Evolutionary conservation across 164 flowering plant species (phyloP).

Genomic region (Magnolia changhungtana): DNA sequence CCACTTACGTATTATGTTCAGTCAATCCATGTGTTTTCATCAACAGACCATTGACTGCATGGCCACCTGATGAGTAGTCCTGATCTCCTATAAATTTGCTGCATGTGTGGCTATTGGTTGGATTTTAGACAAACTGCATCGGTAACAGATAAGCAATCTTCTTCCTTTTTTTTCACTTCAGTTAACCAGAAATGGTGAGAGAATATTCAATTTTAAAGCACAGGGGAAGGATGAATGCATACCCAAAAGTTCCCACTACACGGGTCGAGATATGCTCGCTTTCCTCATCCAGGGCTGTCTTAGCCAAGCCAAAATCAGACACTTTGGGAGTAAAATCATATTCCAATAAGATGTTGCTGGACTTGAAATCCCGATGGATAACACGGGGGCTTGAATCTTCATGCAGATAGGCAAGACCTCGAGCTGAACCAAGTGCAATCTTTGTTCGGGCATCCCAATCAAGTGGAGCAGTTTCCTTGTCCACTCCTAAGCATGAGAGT

Average conservation of each 20-base stretch:
- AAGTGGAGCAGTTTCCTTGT: slow-evolving; percentile 59
- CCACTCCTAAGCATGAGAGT: slow-evolving; percentile 42
- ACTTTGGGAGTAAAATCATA: slow-evolving; percentile 95
- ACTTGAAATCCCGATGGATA: slow-evolving; percentile 96
- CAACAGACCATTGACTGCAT: too few relatives aligned
- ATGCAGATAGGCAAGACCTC: slow-evolving; percentile 97
- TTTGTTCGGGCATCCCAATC: slow-evolving; percentile 96
- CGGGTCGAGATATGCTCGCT: slow-evolving; percentile 68
- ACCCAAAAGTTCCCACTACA: slow-evolving; percentile 95
- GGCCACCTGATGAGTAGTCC: too few relatives aligned
- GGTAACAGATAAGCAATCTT: neutral
- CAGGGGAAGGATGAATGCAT: slow-evolving; percentile 6
- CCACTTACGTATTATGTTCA: too few relatives aligned
- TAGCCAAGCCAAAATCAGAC: slow-evolving; percentile 96
- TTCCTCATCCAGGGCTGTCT: slow-evolving; percentile 73
- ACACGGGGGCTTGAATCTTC: slow-evolving; percentile 99
- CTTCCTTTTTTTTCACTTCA: neutral
- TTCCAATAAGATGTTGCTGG: slow-evolving; percentile 84
- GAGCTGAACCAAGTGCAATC: slow-evolving; percentile 97
- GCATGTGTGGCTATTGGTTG: neutral
- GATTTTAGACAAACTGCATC: neutral
- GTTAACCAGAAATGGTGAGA: neutral
- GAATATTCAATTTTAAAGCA: neutral
- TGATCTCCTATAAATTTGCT: too few relatives aligned
- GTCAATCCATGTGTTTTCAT: too few relatives aligned